Base-by-base conservation (phyloP, 768 basidiomycete genomes). In the Paxillus involutus region DNA sequence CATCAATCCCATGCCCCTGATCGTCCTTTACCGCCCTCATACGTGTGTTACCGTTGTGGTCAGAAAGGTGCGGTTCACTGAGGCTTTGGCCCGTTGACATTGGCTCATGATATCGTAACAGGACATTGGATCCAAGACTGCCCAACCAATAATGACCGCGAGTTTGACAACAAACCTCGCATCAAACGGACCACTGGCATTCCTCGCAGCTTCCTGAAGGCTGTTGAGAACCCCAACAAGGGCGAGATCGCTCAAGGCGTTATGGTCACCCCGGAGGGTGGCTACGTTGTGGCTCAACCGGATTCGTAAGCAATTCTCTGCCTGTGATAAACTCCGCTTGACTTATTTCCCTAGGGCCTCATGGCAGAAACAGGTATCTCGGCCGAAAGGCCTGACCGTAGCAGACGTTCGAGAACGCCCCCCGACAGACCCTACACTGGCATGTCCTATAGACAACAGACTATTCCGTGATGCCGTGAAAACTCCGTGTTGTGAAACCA, bases 81-180 rank as follows among this genome's bases (percentile, higher is more conserved):
- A 11, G 21, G 21, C 6, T 9, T 30, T 50, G 29, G 44, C 52
- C 14, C 30, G 33, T 53, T 36, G 35, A 29, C 57, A 48, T 26
- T 41, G 12, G 32, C 41, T 55, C 36, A 61, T 33, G 41, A 56
- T 53, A 35, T 35, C 52, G 43, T 43, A 19, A 17, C 68, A 98
- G 96, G 97, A 39, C 97, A 99, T 67, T 99, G 97, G 97, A 99
- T 99, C 59, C 95, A 99, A 68, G 92, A 97, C 58, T 99, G 97
- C 68, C 97, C 97, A 2, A 97, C 94, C 6, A 98, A 98, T 69
- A 94, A 89, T 62, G 93, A 99, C 67, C 88, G 93, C 47, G 93
- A 95, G 46, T 97, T 88, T 59, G 93, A 96, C 71, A 89, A 98
- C 64, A 79, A 89, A 53, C 96, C 96, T 44, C 88, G 95, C 26